Conservation (phyloP, 495 filamentous ascomycete species). For the Staphylotrichum tortipilum region DNA sequence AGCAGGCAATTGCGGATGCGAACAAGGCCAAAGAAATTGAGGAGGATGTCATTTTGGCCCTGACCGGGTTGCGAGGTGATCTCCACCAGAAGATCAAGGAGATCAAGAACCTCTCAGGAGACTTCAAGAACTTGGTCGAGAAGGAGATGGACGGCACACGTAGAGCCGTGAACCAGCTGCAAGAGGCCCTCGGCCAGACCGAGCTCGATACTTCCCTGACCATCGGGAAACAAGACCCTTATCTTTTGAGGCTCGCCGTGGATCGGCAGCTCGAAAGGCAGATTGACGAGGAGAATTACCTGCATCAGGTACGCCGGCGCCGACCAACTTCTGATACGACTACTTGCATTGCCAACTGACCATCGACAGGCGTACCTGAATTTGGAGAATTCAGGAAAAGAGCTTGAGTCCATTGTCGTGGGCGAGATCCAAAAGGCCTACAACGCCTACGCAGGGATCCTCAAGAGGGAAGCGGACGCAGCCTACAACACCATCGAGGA, state of each 20-base stretch:
- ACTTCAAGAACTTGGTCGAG: slow-evolving; percentile 88
- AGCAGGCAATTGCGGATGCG: slow-evolving; percentile 68
- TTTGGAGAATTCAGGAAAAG: slow-evolving; percentile 85
- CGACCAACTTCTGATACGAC: neutral
- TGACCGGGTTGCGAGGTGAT: slow-evolving; percentile 79
- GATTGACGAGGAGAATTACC: slow-evolving; percentile 93
- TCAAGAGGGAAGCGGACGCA: slow-evolving; percentile 81
- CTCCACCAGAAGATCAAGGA: slow-evolving; percentile 95
- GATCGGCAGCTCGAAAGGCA: slow-evolving; percentile 86
- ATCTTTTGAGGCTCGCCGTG: slow-evolving; percentile 71
- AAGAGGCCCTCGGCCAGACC: slow-evolving; percentile 67
- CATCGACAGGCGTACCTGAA: slow-evolving; percentile 75
- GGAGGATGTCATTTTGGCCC: slow-evolving; percentile 76
- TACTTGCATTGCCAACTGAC: neutral
- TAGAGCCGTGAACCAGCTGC: slow-evolving; percentile 63
- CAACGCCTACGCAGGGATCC: slow-evolving; percentile 79
- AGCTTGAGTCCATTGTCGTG: slow-evolving; percentile 90
- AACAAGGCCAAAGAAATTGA: slow-evolving; percentile 87
- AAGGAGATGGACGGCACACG: slow-evolving; percentile 67
- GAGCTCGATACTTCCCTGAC: slow-evolving; percentile 68
- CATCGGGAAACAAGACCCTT: slow-evolving; percentile 83
- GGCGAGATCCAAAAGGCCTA: slow-evolving; percentile 97
- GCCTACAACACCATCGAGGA: slow-evolving; percentile 69
- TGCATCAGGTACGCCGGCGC: slow-evolving; percentile 63
- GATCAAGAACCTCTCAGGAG: slow-evolving; percentile 81